A percentile compares a stretch with the other conserved stretches of the same genome.
Evolutionary conservation across 257 asterid species (phyloP).

Genomic region (Solanum acaule): DNA sequence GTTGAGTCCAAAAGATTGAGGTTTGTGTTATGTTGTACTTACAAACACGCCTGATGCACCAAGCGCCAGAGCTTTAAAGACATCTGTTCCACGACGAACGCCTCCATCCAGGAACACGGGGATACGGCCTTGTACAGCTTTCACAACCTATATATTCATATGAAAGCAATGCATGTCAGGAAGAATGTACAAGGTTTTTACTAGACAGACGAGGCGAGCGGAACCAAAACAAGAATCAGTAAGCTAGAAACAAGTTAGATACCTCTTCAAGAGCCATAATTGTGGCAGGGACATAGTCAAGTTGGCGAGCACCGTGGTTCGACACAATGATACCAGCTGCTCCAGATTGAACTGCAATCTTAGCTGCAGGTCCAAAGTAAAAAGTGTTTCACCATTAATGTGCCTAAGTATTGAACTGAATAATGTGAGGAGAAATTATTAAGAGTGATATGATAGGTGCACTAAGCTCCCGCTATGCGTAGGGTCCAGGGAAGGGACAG

Average conservation of each 20-base stretch:
- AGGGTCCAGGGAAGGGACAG: background rate
- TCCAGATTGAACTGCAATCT: constrained; percentile 76
- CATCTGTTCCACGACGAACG: constrained; percentile 90
- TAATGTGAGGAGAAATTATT: background rate
- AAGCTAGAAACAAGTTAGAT: background rate
- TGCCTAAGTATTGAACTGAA: background rate
- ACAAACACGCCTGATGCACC: constrained; percentile 94
- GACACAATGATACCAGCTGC: constrained; percentile 92
- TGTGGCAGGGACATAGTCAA: constrained; percentile 88
- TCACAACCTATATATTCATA: constrained; percentile 53
- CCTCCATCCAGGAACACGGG: constrained; percentile 98
- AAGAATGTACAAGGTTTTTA: background rate
- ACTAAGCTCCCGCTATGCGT: background rate
- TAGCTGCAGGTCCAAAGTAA: constrained; percentile 32
- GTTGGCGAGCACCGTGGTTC: constrained; percentile 98
- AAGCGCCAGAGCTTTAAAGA: constrained; percentile 90
- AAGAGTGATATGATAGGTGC: background rate
- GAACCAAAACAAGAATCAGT: background rate
- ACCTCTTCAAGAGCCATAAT: constrained; percentile 90
- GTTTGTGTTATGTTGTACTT: constrained; percentile 22
- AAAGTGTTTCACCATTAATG: background rate
- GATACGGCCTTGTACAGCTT: constrained; percentile 84
- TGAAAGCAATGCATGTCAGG: background rate
- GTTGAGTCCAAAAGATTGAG: background rate
- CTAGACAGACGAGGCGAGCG: background rate